These are phyloP conservation scores for Boletus eberwhitei DNA, from an alignment of 768 basidiomycete genomes.

Conservation along the genomic window DNA sequence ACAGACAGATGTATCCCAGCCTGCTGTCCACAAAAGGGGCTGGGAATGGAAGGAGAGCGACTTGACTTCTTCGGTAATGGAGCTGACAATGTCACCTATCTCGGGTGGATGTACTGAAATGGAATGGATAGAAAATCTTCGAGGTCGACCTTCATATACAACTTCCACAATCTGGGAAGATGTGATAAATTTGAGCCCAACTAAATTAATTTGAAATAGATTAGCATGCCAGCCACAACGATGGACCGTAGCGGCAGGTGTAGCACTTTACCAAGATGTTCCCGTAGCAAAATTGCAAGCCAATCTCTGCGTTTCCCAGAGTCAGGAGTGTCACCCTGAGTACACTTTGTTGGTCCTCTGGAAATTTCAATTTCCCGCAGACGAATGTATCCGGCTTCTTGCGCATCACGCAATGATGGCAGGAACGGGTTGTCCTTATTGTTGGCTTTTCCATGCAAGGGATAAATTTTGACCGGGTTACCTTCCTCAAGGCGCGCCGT, in stretches of 20 bases:
- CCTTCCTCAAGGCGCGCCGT: slow-evolving; percentile 58
- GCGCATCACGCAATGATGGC: slow-evolving; percentile 47
- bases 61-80: slow-evolving; percentile 41
- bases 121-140: slow-evolving; percentile 54
- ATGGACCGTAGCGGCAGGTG: neutral
- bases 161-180: slow-evolving; percentile 59
- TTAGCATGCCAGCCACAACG: slow-evolving; percentile 2
- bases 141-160: slow-evolving; percentile 55
- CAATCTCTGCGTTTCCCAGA: slow-evolving; percentile 53
- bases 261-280: slow-evolving; percentile 55
- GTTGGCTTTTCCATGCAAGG: slow-evolving; percentile 40
- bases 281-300: slow-evolving; percentile 63
- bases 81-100: slow-evolving; percentile 19
- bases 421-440: slow-evolving; percentile 41
- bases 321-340: slow-evolving; percentile 15
- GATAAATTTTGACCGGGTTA: slow-evolving; percentile 44
- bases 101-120: slow-evolving; percentile 35
- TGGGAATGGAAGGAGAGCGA: slow-evolving; percentile 42
- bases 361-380: slow-evolving; percentile 55
- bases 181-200: slow-evolving; percentile 69
- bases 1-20: slow-evolving; percentile 64
- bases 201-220: slow-evolving; percentile 35
- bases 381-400: slow-evolving; percentile 51
- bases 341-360: slow-evolving; percentile 12
- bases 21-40: slow-evolving; percentile 53